These are phyloP conservation scores for Cordyceps farinosa DNA, from an alignment of 2,329 filamentous ascomycete species.

Conservation along the genomic window DNA sequence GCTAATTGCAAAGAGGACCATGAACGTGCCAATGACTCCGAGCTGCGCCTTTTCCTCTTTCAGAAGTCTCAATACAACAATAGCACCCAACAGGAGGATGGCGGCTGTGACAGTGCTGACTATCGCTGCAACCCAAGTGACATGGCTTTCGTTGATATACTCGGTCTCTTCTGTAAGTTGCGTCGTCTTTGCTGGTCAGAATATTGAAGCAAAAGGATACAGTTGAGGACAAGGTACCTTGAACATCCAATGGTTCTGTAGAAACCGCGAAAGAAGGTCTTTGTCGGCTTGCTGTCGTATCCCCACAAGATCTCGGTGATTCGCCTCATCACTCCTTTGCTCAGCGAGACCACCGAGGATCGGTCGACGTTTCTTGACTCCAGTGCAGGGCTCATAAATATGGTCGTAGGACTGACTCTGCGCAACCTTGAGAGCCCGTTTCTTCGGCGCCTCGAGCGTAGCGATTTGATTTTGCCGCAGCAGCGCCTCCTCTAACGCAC, in stretches of 20 bases:
- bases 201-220: not conserved
- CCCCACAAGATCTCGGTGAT: slow-evolving; percentile 4
- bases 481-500: not conserved
- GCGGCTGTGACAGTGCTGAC: not conserved
- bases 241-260: slow-evolving; percentile 16
- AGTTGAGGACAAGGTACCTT: slow-evolving; percentile 1
- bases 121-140: not conserved
- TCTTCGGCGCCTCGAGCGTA: not conserved
- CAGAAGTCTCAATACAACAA: not conserved
- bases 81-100: not conserved
- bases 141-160: not conserved
- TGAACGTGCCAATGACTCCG: slow-evolving; percentile 21
- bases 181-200: not conserved
- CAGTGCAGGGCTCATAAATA: not conserved
- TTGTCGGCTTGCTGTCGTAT: slow-evolving; percentile 15
- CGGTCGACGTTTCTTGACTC: not conserved
- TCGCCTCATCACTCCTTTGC: not conserved
- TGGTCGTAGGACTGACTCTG: not conserved
- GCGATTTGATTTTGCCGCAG: not conserved
- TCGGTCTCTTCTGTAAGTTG: not conserved
- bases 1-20: slow-evolving; percentile 19
- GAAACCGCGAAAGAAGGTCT: slow-evolving; percentile 13
- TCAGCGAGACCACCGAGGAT: not conserved
- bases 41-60: slow-evolving; percentile 9
- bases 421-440: not conserved